Percentiles rank a stretch among this genome's conserved stretches.
Evolutionary conservation across 164 flowering plant genomes (phyloP).

Genomic region (Vitis rupestris): DNA sequence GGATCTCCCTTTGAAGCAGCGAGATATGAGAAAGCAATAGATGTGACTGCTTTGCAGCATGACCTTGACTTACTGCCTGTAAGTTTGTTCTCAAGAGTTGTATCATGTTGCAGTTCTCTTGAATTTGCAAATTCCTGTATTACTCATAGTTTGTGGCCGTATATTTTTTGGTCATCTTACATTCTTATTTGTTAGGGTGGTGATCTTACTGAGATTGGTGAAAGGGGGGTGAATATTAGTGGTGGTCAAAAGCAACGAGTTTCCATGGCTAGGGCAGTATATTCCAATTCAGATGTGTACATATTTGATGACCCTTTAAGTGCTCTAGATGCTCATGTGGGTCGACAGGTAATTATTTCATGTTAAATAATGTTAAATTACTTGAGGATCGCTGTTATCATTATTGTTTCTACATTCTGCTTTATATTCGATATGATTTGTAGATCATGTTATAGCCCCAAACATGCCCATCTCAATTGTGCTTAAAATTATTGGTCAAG

Average conservation of each 20-base stretch:
- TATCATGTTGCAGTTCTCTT: not conserved
- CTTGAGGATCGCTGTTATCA: not conserved
- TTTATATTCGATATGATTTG: not conserved
- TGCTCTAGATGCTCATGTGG: slow-evolving; percentile 99
- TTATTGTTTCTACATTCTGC: not conserved
- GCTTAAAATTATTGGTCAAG: no score
- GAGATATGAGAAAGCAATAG: slow-evolving; percentile 72
- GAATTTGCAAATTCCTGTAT: not conserved
- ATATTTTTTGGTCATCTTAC: slow-evolving; percentile 1
- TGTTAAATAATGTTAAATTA: not conserved
- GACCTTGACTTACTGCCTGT: slow-evolving; percentile 92
- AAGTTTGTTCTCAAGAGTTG: slow-evolving; percentile 21
- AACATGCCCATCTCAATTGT: no score
- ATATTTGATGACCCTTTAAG: slow-evolving; percentile 98
- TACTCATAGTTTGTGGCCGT: not conserved
- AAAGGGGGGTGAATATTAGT: slow-evolving; percentile 97
- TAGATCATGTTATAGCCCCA: no score
- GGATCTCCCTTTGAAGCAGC: slow-evolving; percentile 68
- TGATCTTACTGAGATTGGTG: slow-evolving; percentile 99
- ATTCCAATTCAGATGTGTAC: slow-evolving; percentile 87
- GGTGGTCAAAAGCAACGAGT: slow-evolving; percentile 99
- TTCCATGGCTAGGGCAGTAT: slow-evolving; percentile 97
- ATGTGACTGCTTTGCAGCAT: slow-evolving; percentile 84
- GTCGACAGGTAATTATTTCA: slow-evolving; percentile 63
- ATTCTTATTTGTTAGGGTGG: slow-evolving; percentile 63